Evolutionary conservation across 1,284 basidiomycete species (phyloP), one percentile per base, ranked within the genome.

Genomic region (Chondrostereum purpureum): DNA sequence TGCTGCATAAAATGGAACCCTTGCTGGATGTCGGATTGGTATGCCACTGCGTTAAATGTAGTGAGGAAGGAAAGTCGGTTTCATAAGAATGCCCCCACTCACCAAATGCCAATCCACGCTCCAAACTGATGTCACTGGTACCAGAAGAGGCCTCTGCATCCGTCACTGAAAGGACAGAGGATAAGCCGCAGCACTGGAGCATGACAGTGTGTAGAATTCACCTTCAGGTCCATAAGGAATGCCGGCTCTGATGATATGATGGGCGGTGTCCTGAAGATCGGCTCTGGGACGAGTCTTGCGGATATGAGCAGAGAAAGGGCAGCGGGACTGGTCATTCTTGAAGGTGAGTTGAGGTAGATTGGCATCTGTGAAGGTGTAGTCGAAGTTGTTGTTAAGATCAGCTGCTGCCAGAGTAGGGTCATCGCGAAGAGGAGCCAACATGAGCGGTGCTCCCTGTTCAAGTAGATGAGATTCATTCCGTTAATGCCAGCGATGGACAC

Each of bases 151-250:
- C 19, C 47, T 49, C 36, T 17, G 13, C 10, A 50, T 51, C 38
- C 55, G 47, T 50, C 12, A 52, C 50, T 52, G n/a, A n/a, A n/a
- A n/a, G n/a, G n/a, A 40, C 2, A 39, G 24, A 17, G 2, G 21
- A 34, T 16, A 43, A 5, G 20, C n/a, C n/a, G n/a, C n/a, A n/a
- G n/a, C n/a, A n/a, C n/a, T n/a, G n/a, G n/a, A n/a, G n/a, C n/a
- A n/a, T n/a, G n/a, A n/a, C n/a, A n/a, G n/a, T n/a, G n/a, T 22
- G 36, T 18, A 45, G 13, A 21, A 19, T 38, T n/a, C 33, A 52
- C 50, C 58, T 53, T 68, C 66, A 4, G 64, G 63, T 14, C 67
- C 68, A 42, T 65, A 71, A 12, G 66, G 62, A 43, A 66, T 64
- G 21, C 67, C 62, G n/a, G 62, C 58, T 4, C 68, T 65, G 18